Conservation (phyloP, 2,329 filamentous ascomycete species). For the Paecilomyces formosus region DNA sequence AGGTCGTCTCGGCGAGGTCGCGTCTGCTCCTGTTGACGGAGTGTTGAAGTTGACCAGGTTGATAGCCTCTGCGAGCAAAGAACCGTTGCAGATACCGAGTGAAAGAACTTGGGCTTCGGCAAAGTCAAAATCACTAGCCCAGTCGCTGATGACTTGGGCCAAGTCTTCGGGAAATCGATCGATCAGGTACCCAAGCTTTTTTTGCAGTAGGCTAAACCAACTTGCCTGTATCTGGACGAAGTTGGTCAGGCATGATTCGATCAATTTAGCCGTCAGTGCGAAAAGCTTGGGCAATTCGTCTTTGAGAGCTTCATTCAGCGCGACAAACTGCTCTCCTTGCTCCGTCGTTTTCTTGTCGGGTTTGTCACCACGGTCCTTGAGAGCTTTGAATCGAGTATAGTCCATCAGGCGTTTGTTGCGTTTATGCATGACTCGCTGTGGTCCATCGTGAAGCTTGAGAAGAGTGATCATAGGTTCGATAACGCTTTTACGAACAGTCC, state of each 20-base stretch:
- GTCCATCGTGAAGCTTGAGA: conserved; percentile 73
- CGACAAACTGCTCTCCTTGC: conserved; percentile 79
- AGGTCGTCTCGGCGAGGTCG: conserved; percentile 41
- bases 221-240: conserved; percentile 76
- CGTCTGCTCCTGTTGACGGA: conserved; percentile 31
- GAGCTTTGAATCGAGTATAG: conserved; percentile 72
- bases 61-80: conserved; percentile 51
- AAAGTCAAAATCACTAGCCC: conserved; percentile 70
- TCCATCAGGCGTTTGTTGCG: conserved; percentile 87
- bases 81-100: conserved; percentile 72
- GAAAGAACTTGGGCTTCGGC: conserved; percentile 64
- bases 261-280: conserved; percentile 69
- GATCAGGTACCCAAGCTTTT: conserved; percentile 71
- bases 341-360: conserved; percentile 79
- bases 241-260: conserved; percentile 73
- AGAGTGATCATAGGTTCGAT: conserved; percentile 76
- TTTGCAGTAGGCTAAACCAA: conserved; percentile 78
- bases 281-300: conserved; percentile 85
- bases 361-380: conserved; percentile 75
- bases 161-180: conserved; percentile 61
- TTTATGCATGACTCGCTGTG: conserved; percentile 86
- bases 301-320: conserved; percentile 87
- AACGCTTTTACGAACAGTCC: conserved; percentile 68
- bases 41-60: conserved; percentile 56
- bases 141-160: conserved; percentile 66